Base-by-base conservation (phyloP, 805 yeast species). In the Jamesozyma jinghongensis region DNA sequence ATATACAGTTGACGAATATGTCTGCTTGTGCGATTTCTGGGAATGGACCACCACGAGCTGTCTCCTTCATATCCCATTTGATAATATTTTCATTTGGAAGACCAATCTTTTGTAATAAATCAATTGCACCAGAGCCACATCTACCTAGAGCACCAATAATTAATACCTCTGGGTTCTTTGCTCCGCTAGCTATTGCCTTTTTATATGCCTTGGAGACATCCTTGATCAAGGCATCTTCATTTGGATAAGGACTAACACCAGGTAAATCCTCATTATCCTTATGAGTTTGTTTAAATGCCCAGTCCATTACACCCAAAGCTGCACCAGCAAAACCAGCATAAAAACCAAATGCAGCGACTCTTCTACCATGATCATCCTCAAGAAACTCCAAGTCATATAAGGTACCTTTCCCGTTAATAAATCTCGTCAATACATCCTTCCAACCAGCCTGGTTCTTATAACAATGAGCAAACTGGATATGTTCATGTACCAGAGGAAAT, bases 281-380 rank as follows among this genome's bases (percentile, higher is more conserved):
- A 61, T 84, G 81, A 30, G 78, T 65, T 63, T 85, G 90, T 65
- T 90, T 90, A 68, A 83, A 81, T 38, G 94, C 83, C 96, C 97
- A 92, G 65, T 87, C 95, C 62, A 77, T 77, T 38, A 90, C 71
- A 56, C 98, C 98, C 41, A 92, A 67, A 27, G 98, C 99, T 28
- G 99, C 98, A 57, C 99, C 99, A 5, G 97, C 98, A 62, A 92
- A 92, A n/a, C 99, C 99, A 34, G 99, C 98, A 63, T 90, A 90
- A 71, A 77, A 92, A n/a, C 99, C 99, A 61, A 92, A 92, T 7
- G 98, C 98, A 34, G 99, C 99, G 22, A 92, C 99, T 68, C 99
- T 84, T 72, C 98, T 84, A 28, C 97, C 97, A 57, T 77, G 79
- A 53, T 83, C 96, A 62, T 92, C 86, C 63, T 85, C 94, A 62